Evolutionary conservation across 129 eudicot species (phyloP), one percentile per base, ranked within the genome.

Genomic region (Logfia minima): DNA sequence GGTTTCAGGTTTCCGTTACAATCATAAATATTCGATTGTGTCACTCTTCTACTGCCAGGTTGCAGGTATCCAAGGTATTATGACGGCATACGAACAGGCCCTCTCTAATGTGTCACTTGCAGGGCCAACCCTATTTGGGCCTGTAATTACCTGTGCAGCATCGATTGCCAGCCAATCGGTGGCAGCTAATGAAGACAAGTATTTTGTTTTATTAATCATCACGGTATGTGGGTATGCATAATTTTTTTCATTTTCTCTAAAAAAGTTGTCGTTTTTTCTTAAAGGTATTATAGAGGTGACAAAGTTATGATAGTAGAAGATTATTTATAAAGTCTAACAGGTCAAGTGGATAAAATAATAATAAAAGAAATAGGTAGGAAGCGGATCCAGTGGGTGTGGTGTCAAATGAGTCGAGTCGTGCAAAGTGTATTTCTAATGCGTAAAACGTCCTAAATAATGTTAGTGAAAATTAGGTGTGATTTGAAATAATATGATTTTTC

Each of bases 81-180:
- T 90, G 96, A 87, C 78, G 58, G 92, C 97, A 69, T 93, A 93
- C 58, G 63, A 83, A 60, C 81, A 85, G 78, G 98, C 98, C 66
- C 97, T 93, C 45, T 80, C 81, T 76, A 93, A 93, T 70, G 97
- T 93, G 70, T 90, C 96, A 26, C 90, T 93, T 67, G 98, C 98
- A 26, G 98, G 98, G 66, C 98, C 98, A 59, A 93, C 98, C 53
- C 80, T 93, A 53, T 93, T 93, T 81, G 98, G 97, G 75, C 98
- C 80, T 68, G 91, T 93, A 37, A 84, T 93, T 83, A 87, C 82
- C n/a, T 43, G 82, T 83, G 98, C 98, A 79, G 89, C 97, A 31
- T 70, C 68, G 16, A 90, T 90, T 55, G 98, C 98, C 43, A 84
- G 89, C 59, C 96, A 78, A 74, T 82, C 96, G 67, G 78, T 93